Evolutionary conservation across 2,329 filamentous ascomycete species (phyloP), one percentile per base, ranked within the genome.

Genomic region (Fusarium pseudonygamai): DNA sequence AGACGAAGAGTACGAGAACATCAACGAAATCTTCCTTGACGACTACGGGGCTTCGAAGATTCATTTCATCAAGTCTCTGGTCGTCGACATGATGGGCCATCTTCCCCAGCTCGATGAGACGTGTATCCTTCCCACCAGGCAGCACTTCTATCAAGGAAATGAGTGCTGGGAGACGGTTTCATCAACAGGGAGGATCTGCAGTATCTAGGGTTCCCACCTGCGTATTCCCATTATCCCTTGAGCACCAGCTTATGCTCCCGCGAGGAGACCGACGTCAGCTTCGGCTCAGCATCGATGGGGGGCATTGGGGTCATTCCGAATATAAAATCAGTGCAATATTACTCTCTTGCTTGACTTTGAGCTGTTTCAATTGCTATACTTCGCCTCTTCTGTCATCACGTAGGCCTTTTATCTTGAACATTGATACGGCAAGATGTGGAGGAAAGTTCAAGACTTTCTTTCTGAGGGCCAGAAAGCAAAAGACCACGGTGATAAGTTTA

Each of bases 161-260:
- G 10, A 32, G 22, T 30, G 22, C 14, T 32, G 11, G 15, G 22
- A n/a, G 28, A n/a, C 8, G 46, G 11, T 6, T 11, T 3, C 11
- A 12, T 13, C 7, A 32, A 13, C 4, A 4, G 13, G 22, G 7
- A 24, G 11, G 28, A 32, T 9, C 3, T 32, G 0, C 3, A 24
- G 22, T 32, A 32, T 6, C 20, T 28, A 6, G 45, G 9, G 8
- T 15, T 10, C 13, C 20, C 12, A 6, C 13, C 45, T 15, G 20
- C 13, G 28, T 28, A 14, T 28, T 47, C 6, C 13, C 9, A 9
- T 22, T 22, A 20, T 22, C 26, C 11, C 20, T 16, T 22, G 13
- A 22, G 18, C 45, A 22, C 20, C 13, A 22, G 26, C 45, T 28
- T 11, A 22, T 22, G 1, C 45, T 47, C 20, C 20, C 26, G 6